Evolutionary conservation across 345 rosid genomes (phyloP).

Genomic region (Syzygium grande): DNA sequence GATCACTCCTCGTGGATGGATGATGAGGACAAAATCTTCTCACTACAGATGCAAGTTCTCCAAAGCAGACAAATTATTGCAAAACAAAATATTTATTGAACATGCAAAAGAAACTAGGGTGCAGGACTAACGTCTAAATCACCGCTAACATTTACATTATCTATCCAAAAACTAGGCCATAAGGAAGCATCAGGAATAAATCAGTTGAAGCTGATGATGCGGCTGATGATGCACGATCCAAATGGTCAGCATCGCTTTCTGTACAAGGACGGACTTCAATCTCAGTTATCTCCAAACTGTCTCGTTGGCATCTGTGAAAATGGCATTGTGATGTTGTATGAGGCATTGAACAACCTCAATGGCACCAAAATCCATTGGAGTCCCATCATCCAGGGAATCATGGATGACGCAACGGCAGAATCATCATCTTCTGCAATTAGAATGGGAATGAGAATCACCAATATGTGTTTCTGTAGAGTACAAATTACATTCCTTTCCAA

Average conservation of each 20-base stretch:
- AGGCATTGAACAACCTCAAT: slow-evolving; percentile 79
- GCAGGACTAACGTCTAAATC: not conserved
- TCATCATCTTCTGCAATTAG: slow-evolving; percentile 68
- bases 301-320: slow-evolving; percentile 82
- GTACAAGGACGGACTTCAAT: not conserved
- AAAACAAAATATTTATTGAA: not conserved
- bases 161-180: not conserved
- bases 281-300: slow-evolving; percentile 52
- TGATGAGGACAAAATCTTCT: not conserved
- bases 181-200: not conserved
- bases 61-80: not conserved
- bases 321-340: slow-evolving; percentile 80
- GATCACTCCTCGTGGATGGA: not conserved
- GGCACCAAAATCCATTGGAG: slow-evolving; percentile 62
- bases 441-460: not conserved
- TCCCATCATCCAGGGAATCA: slow-evolving; percentile 76
- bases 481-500: not conserved
- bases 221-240: not conserved
- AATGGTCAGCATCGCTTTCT: not conserved
- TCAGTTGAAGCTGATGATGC: not conserved
- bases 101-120: not conserved
- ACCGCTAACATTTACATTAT: not conserved
- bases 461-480: not conserved
- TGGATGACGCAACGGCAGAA: slow-evolving; percentile 50
- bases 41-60: not conserved